Percentiles rank a stretch among this genome's conserved stretches.
Conservation (phyloP, 1,284 basidiomycete genomes). For the Puccinia novopanici region DNA sequence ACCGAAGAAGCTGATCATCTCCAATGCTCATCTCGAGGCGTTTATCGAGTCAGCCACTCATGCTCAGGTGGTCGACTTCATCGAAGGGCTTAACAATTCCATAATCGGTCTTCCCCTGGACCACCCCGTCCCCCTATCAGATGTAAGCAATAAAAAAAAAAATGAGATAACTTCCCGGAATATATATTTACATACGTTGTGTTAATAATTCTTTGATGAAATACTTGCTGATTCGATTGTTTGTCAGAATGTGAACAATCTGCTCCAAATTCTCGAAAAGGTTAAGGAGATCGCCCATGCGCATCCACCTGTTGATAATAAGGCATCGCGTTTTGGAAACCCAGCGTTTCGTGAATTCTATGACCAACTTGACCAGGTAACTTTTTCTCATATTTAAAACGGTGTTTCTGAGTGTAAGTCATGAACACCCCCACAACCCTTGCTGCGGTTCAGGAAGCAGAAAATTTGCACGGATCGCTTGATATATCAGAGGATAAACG, state of each 20-base stretch:
- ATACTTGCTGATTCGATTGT: neutral
- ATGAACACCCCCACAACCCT: conserved; percentile 29
- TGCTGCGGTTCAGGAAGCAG: conserved; percentile 53
- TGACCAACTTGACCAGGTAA: conserved; percentile 73
- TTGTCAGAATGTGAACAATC: conserved; percentile 67
- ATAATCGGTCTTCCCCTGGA: conserved; percentile 77
- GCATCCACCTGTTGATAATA: conserved; percentile 85
- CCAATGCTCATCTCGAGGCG: conserved; percentile 74
- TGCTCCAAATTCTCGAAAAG: conserved; percentile 69
- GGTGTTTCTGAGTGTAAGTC: neutral
- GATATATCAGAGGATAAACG: conserved; percentile 66
- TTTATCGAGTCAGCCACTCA: conserved; percentile 79
- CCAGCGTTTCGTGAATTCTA: conserved; percentile 92
- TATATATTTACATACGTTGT: neutral
- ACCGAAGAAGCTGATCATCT: conserved; percentile 74
- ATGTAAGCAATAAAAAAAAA: conserved; percentile 62
- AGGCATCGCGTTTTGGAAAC: conserved; percentile 91
- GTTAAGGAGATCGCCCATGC: conserved; percentile 70
- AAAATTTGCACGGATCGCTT: conserved; percentile 64
- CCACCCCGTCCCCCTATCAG: conserved; percentile 66
- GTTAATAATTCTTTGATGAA: conserved; percentile 34
- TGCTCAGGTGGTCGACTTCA: conserved; percentile 70
- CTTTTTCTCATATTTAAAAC: conserved; percentile 53
- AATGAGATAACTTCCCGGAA: neutral
- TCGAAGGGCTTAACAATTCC: conserved; percentile 74